A percentile compares a stretch with the other conserved stretches of the same genome.
Evolutionary conservation across 2,329 filamentous ascomycete species (phyloP).

Genomic region (Diplodia seriata): DNA sequence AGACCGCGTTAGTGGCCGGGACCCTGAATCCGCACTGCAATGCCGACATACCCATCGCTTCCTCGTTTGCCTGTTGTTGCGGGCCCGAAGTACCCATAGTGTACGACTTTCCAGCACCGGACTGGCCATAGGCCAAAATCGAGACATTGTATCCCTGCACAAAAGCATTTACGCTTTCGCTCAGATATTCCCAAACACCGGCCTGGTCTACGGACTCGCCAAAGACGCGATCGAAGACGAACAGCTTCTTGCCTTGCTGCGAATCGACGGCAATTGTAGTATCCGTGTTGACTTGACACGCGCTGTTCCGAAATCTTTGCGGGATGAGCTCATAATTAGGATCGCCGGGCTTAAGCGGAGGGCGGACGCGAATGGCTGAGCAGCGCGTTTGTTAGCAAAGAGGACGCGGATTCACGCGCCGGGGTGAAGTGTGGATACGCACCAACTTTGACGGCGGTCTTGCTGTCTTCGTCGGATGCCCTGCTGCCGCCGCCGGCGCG

Average conservation of each 20-base stretch:
- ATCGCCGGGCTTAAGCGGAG: slow-evolving; percentile 80
- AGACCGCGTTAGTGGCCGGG: slow-evolving; percentile 31
- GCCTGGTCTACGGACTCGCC: slow-evolving; percentile 82
- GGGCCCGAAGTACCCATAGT: slow-evolving; percentile 98
- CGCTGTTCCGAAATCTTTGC: slow-evolving; percentile 90
- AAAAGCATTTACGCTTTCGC: slow-evolving; percentile 88
- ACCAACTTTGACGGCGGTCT: slow-evolving; percentile 97
- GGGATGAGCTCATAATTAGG: slow-evolving; percentile 95
- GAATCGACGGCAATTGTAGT: slow-evolving; percentile 90
- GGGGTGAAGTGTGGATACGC: slow-evolving; percentile 55
- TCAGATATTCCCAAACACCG: slow-evolving; percentile 92
- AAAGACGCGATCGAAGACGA: slow-evolving; percentile 96
- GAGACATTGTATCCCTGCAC: slow-evolving; percentile 98
- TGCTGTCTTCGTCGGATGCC: slow-evolving; percentile 86
- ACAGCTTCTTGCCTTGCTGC: slow-evolving; percentile 84
- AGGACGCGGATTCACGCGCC: slow-evolving; percentile 29
- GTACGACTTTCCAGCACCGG: slow-evolving; percentile 95
- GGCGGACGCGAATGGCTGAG: slow-evolving; percentile 88
- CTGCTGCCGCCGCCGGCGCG: slow-evolving; percentile 76
- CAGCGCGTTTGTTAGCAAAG: slow-evolving; percentile 39
- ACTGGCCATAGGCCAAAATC: slow-evolving; percentile 94
- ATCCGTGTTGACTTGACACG: slow-evolving; percentile 85
- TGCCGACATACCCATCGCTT: slow-evolving; percentile 74
- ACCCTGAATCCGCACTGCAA: not conserved
- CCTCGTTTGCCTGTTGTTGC: slow-evolving; percentile 71